These are phyloP conservation scores for Wickerhamomyces queroliae DNA, from an alignment of 805 yeast genomes.

Conservation along the genomic window DNA sequence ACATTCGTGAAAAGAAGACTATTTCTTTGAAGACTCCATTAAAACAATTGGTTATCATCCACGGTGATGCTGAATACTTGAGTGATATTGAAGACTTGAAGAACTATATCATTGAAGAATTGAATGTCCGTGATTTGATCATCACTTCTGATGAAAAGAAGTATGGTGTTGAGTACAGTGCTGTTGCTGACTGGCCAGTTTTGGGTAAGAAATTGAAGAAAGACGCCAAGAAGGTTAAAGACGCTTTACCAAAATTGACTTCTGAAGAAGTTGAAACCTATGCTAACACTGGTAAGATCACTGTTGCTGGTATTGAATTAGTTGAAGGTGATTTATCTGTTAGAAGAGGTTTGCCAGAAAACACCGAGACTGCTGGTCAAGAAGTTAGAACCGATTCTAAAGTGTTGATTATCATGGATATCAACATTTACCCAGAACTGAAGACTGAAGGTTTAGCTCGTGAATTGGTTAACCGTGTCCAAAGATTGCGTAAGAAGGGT, in stretches of 20 bases:
- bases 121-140: conserved; percentile 83
- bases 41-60: conserved; percentile 79
- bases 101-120: conserved; percentile 80
- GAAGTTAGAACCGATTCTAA: conserved; percentile 87
- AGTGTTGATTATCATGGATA: conserved; percentile 84
- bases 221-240: conserved; percentile 91
- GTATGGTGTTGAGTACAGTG: conserved; percentile 88
- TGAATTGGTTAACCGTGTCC: conserved; percentile 94
- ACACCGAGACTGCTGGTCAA: conserved; percentile 58
- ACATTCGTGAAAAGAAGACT: conserved; percentile 91
- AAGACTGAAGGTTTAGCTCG: conserved; percentile 94
- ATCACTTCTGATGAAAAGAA: conserved; percentile 87
- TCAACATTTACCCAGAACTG: conserved; percentile 80
- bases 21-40: conserved; percentile 94
- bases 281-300: conserved; percentile 64
- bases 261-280: conserved; percentile 80
- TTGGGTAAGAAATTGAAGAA: conserved; percentile 95
- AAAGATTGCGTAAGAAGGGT: conserved; percentile 93
- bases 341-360: conserved; percentile 79
- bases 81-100: conserved; percentile 73
- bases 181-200: conserved; percentile 98
- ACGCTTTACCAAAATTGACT: conserved; percentile 77
- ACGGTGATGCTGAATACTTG: conserved; percentile 69
- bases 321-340: conserved; percentile 87
- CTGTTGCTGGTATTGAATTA: conserved; percentile 85